Conservation (phyloP, 805 yeast genomes). For the Pichia eremophila region DNA sequence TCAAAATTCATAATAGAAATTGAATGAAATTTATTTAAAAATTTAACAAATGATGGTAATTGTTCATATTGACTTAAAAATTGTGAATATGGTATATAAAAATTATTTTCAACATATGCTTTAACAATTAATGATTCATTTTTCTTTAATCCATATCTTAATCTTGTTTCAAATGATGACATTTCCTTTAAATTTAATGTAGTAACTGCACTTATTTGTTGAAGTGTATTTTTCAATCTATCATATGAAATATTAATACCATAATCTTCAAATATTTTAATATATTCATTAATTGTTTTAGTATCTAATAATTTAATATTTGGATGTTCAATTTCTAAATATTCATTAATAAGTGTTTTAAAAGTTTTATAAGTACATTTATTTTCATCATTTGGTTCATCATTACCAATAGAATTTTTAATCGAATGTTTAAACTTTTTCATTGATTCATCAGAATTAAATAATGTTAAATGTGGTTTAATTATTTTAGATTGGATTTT, state of each 20-base stretch:
- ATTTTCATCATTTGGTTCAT: not conserved
- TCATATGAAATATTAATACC: not conserved
- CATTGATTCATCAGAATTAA: not conserved
- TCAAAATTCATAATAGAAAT: not conserved
- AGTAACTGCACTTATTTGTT: not conserved
- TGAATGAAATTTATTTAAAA: not conserved
- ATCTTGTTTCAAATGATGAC: not conserved
- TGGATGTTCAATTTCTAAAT: not conserved
- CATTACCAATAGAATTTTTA: not conserved
- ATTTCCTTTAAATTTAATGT: not conserved
- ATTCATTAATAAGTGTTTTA: not conserved
- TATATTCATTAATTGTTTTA: not conserved
- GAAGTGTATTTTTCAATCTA: slow-evolving; percentile 1
- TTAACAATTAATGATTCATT: not conserved
- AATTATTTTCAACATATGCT: not conserved
- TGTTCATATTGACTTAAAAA: not conserved
- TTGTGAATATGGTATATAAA: slow-evolving; percentile 1
- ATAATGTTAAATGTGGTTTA: not conserved
- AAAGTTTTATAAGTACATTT: not conserved
- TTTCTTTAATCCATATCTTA: slow-evolving; percentile 3
- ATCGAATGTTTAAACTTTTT: not conserved
- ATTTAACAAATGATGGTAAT: not conserved
- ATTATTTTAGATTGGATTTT: not conserved
- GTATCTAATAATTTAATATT: not conserved
- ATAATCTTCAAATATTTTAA: not conserved